phyloP scores from a whole-genome alignment of 192 early-diverging fungal species.

The Gryganskiella cystojenkinii region DNA sequence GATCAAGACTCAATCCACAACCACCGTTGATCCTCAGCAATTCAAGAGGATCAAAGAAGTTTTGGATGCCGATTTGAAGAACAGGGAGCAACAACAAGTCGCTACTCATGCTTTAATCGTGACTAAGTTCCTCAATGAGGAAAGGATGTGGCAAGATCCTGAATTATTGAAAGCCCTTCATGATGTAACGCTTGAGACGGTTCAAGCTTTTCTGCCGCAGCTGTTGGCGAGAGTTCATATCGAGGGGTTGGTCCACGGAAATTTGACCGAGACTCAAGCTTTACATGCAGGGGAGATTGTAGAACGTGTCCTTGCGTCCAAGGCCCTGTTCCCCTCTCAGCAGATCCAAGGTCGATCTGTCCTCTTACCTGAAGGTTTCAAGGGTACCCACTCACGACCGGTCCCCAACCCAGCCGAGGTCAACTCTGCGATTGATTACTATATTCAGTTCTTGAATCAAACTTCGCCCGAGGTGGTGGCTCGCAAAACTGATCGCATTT shows the following conservation, averaged over 20 bases:
- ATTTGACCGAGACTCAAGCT: slow-evolving; percentile 70
- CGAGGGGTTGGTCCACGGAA: slow-evolving; percentile 86
- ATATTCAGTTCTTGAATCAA: slow-evolving; percentile 73
- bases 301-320: slow-evolving; percentile 59
- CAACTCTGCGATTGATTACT: slow-evolving; percentile 88
- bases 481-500: too few species aligned
- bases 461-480: slow-evolving; percentile 42
- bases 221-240: slow-evolving; percentile 74
- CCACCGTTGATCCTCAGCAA: too few species aligned
- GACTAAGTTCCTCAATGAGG: too few species aligned
- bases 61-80: slow-evolving; percentile 76
- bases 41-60: slow-evolving; percentile 74
- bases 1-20: slow-evolving; percentile 67
- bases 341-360: slow-evolving; percentile 42
- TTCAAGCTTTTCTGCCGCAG: slow-evolving; percentile 71
- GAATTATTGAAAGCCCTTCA: slow-evolving; percentile 74
- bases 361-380: slow-evolving; percentile 50
- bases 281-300: slow-evolving; percentile 63
- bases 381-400: slow-evolving; percentile 43
- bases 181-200: slow-evolving; percentile 66
- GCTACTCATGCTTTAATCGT: too few species aligned
- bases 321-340: slow-evolving; percentile 61
- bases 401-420: slow-evolving; percentile 77
- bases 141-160: too few species aligned
- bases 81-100: too few species aligned